A percentile compares a stretch with the other conserved stretches of the same genome.
Conservation (phyloP, 2,329 filamentous ascomycete species). For the Aspergillus proliferans region DNA sequence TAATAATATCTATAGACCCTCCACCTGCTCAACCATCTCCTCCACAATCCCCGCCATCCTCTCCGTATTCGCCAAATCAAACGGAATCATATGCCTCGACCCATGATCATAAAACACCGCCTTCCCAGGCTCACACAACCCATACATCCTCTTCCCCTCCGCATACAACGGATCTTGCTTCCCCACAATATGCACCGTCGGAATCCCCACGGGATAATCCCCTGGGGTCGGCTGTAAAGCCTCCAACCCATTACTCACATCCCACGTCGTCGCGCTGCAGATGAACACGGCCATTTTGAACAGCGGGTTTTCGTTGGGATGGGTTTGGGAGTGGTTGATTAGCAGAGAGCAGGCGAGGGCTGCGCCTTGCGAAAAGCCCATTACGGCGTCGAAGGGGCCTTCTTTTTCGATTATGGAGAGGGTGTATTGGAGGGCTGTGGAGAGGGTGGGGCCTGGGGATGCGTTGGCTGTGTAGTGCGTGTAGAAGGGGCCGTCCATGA, state of each 20-base stretch:
- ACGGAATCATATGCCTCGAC: conserved; percentile 27
- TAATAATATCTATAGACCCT: too few species aligned
- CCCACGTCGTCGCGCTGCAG: conserved; percentile 22
- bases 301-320: conserved; percentile 14
- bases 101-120: conserved; percentile 32
- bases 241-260: conserved; percentile 14
- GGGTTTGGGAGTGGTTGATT: conserved; percentile 14
- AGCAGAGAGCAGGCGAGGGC: conserved; percentile 23
- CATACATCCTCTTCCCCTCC: conserved; percentile 23
- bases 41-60: conserved; percentile 22
- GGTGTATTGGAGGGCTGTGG: conserved; percentile 21
- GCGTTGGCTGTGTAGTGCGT: conserved; percentile 22
- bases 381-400: conserved; percentile 27
- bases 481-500: conserved; percentile 27
- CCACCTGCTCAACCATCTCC: conserved; percentile 17
- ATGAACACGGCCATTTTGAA: conserved; percentile 28
- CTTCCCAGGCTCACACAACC: conserved; percentile 27
- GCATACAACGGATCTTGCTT: conserved; percentile 28
- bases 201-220: conserved; percentile 24
- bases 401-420: conserved; percentile 14
- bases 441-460: conserved; percentile 17
- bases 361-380: conserved; percentile 29
- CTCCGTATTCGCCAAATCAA: conserved; percentile 24
- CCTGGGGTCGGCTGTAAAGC: conserved; percentile 6
- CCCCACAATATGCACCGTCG: conserved; percentile 36